Evolutionary conservation across 116 monocot genomes (phyloP).

Genomic region (Dioscorea cayenensis): DNA sequence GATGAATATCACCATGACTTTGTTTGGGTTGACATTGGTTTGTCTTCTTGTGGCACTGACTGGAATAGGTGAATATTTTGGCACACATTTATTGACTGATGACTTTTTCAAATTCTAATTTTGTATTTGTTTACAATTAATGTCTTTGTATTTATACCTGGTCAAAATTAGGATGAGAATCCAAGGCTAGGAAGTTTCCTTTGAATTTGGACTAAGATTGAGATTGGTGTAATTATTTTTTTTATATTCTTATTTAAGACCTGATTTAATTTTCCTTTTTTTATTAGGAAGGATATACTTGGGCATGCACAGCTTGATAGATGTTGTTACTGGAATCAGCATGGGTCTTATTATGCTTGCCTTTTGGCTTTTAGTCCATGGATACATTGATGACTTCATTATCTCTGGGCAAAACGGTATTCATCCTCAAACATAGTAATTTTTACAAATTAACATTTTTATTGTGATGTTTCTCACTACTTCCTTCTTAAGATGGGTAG

Average conservation of each 20-base stretch:
- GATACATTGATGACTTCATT: conserved; percentile 61
- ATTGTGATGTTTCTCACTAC: not conserved
- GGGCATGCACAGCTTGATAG: conserved; percentile 93
- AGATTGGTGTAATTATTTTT: not conserved
- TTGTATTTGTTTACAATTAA: not conserved
- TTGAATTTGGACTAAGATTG: not conserved
- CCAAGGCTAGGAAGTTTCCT: not conserved
- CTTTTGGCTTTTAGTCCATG: conserved; percentile 69
- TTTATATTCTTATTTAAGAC: not conserved
- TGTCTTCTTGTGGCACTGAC: conserved; percentile 46
- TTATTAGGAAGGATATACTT: conserved; percentile 74
- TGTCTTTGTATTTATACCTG: not conserved
- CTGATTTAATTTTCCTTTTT: not conserved
- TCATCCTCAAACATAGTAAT: not conserved
- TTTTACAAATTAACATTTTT: not conserved
- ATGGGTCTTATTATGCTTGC: conserved; percentile 50
- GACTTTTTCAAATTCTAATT: not conserved
- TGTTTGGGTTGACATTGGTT: conserved; percentile 29
- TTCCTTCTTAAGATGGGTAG: not conserved
- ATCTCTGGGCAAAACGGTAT: conserved; percentile 76
- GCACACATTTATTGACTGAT: not conserved
- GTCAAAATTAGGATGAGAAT: not conserved
- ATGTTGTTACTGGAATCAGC: conserved; percentile 67
- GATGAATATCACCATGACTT: conserved; percentile 15
- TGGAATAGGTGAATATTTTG: conserved; percentile 35